Evolutionary conservation across 164 flowering plant genomes (phyloP).

Genomic region (Chimonanthus salicifolius): DNA sequence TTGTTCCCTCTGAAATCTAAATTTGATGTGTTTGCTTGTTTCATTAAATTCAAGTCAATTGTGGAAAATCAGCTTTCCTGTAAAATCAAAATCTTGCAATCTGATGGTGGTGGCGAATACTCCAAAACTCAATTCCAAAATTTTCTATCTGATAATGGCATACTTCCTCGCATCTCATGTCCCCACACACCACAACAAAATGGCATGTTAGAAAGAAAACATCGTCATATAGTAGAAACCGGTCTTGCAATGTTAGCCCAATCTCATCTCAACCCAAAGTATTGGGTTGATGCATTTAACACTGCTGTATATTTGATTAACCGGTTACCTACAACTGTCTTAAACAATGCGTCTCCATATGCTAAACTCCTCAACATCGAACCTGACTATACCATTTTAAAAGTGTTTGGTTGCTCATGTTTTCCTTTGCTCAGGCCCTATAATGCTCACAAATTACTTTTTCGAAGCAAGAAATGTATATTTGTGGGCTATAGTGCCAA

Average conservation of each 20-base stretch:
- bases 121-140: not conserved
- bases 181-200: not conserved
- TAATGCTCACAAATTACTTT: not conserved
- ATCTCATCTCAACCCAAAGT: not conserved
- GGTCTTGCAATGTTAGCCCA: not conserved
- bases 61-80: not conserved
- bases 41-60: not conserved
- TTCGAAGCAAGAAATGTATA: not conserved
- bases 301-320: not conserved
- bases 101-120: not conserved
- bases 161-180: not conserved
- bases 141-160: not conserved
- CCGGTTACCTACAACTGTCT: not conserved
- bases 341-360: not conserved
- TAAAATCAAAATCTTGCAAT: not conserved
- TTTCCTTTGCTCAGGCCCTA: slow-evolving; percentile 8
- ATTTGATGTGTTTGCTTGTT: not conserved
- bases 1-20: not conserved
- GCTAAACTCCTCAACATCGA: not conserved
- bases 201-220: not conserved
- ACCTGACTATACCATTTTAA: slow-evolving; percentile 3
- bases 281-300: not conserved
- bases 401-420: slow-evolving; percentile 5
- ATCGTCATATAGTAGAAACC: not conserved
- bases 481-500: slow-evolving; percentile 10